Evolutionary conservation across 2,329 filamentous ascomycete species (phyloP), one percentile per base, ranked within the genome.

Genomic region (Tolypocladium endophyticum): DNA sequence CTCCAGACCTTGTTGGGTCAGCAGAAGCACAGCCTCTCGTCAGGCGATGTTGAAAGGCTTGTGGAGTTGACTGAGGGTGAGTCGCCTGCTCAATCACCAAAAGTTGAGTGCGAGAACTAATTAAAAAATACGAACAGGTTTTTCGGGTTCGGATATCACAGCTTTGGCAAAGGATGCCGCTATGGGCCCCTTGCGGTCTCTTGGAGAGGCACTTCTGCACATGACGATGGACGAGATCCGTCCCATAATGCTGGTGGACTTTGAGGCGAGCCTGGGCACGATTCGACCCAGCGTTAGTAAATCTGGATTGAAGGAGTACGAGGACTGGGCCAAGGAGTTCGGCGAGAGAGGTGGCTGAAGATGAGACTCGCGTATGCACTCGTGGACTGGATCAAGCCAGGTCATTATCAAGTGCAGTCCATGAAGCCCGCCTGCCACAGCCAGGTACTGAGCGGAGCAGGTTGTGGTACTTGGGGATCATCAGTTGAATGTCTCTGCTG

Each of bases 131-230:
- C 36, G 3, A 4, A 16, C 59, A 97, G 92, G 92, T n/a, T 99
- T 96, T 75, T 97, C 92, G 11, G 94, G 94, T 53, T 96, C 92
- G 2, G 94, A 99, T 69, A 96, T 99, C 64, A 97, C 94, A 28
- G 92, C 94, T 1, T 79, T 99, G 11, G 94, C 94, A 9, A 99
- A 99, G 74, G 94, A 99, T 71, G 94, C 94, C 11, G 94, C 94
- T 3, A 99, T 99, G 94, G 93, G 94, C 0, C 94, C 94, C 0
- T 78, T 99, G 16, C 85, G 94, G 38, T 93, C 91, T 58, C 79
- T 97, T 2, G 94, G 94, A 33, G 94, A 97, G 71, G 90, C 89
- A 47, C 77, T 99, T 36, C 79, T 99, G 39, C 87, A 90, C 64
- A 97, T 95, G 81, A 89, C 88, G 0, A 96, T 94, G 83, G 94